A percentile compares a stretch with the other conserved stretches of the same genome.
These are phyloP conservation scores for Begonia loranthoides DNA, from an alignment of 306 rosid genomes.

Conservation along the genomic window DNA sequence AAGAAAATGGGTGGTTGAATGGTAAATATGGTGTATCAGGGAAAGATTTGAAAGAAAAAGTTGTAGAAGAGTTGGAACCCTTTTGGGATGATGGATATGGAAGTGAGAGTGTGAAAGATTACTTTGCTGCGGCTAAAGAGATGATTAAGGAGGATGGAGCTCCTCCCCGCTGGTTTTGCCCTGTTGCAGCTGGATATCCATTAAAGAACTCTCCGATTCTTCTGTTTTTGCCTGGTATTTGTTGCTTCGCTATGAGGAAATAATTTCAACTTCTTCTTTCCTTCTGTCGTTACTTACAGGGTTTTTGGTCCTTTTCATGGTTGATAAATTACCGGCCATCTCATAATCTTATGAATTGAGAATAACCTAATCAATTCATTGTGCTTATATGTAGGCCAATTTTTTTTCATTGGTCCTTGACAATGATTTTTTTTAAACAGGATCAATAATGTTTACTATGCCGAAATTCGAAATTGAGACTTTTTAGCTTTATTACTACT, in stretches of 20 bases:
- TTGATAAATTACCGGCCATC: neutral
- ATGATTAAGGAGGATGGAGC: slow-evolving; percentile 49
- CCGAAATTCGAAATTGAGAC: too few relatives aligned
- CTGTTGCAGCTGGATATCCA: slow-evolving; percentile 36
- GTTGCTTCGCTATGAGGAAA: slow-evolving; percentile 3
- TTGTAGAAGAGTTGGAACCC: slow-evolving; percentile 26
- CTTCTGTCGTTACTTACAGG: neutral
- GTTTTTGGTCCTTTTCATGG: neutral
- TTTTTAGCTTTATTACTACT: too few relatives aligned
- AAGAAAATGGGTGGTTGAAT: slow-evolving; percentile 22
- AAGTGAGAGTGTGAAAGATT: slow-evolving; percentile 52
- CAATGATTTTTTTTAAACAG: too few relatives aligned
- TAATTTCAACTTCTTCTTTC: neutral
- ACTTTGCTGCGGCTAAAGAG: slow-evolving; percentile 40
- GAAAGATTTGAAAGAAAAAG: slow-evolving; percentile 6
- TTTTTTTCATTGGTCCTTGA: too few relatives aligned
- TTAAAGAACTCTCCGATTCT: slow-evolving; percentile 52
- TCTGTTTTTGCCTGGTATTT: slow-evolving; percentile 67
- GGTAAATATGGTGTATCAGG: slow-evolving; percentile 12
- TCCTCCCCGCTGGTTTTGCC: slow-evolving; percentile 93
- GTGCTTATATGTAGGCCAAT: too few relatives aligned
- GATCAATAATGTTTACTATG: too few relatives aligned
- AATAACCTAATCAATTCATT: neutral
- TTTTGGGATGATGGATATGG: slow-evolving; percentile 93
- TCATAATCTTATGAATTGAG: neutral